Conservation (phyloP, 768 basidiomycete species). For the Fomitopsis pulvina region DNA sequence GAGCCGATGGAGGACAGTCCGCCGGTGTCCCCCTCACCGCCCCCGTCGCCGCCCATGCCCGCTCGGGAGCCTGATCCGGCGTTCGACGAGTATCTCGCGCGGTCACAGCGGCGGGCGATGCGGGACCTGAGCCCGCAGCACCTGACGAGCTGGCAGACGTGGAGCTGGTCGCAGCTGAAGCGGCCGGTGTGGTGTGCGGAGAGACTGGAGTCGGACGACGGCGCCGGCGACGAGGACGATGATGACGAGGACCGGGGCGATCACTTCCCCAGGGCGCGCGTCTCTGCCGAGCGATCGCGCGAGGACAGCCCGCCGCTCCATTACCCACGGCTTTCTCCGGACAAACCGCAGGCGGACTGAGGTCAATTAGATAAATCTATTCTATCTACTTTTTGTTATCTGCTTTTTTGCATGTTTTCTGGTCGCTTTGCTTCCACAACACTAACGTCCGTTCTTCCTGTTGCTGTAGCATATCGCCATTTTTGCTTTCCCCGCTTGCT, state of each 20-base stretch:
- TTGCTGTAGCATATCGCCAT: not conserved
- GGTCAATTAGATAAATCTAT: too few relatives aligned
- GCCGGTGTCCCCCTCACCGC: conserved; percentile 17
- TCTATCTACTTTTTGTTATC: not conserved
- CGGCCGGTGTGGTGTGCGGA: conserved; percentile 22
- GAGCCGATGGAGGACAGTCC: not conserved
- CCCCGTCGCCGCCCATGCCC: conserved; percentile 16
- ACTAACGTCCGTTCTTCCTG: not conserved
- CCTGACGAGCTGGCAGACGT: conserved; percentile 28
- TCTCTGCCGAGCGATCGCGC: not conserved
- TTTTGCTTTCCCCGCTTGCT: not conserved
- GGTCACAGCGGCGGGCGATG: conserved; percentile 16
- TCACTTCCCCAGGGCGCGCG: not conserved
- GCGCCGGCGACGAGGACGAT: not conserved
- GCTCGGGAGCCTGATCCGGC: conserved; percentile 22
- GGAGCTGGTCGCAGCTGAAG: conserved; percentile 40
- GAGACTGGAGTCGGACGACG: not conserved
- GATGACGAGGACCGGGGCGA: not conserved
- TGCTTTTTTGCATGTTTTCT: not conserved
- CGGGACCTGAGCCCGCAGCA: conserved; percentile 15
- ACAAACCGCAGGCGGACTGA: too few relatives aligned
- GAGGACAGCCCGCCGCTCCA: not conserved
- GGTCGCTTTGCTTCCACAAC: not conserved
- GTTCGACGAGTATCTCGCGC: conserved; percentile 19
- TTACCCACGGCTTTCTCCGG: not conserved